Evolutionary conservation across 225 moss, liverwort and hornwort genomes (phyloP), one percentile per base, ranked within the genome.

Genomic region (Lunularia cruciata): DNA sequence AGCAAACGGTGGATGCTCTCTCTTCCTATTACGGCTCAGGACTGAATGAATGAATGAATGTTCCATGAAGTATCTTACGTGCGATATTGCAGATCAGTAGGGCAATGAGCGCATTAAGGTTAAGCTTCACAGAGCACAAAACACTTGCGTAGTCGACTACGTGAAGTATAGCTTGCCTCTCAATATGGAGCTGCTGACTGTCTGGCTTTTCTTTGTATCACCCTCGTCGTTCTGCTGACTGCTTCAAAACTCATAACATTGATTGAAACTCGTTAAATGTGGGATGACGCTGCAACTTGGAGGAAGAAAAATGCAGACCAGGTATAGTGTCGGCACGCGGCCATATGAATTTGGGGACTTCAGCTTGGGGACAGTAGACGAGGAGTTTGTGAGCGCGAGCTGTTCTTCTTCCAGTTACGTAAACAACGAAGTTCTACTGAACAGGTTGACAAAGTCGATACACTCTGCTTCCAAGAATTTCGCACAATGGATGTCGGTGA

Each of bases 401-500:
- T 51, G 40, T 32, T 69, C 75, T 56, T 69, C 75, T 56, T 43
- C 73, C 26, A 46, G 9, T 37, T 64, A 60, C 34, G 36, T 60
- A 25, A 68, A 39, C 67, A 68, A 60, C 30, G 75, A 75, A 23
- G 39, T 75, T 68, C 33, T 75, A 42, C 60, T 75, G 49, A 61
- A 75, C 39, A 52, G 67, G 39, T 36, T 75, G 52, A 75, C 60
- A 8, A 75, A 69, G 48, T 75, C 75, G 12, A 69, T 68, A 32
- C 60, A 75, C 39, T 59, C 68, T 15, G 75, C 68, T 15, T 75
- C 68, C 8, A 69, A 75, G 39, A 75, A 75, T 69, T 75, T 75
- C 11, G 75, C 75, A 3, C 75, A 75, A 40, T 75, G 75, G 75
- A 75, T 75, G 75, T 75, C 75, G 5, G 75, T 75, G 60, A 75